Percentiles rank a stretch among this genome's conserved stretches.
Conservation (phyloP, 257 asterid species). For the Nicotiana benthamiana region DNA sequence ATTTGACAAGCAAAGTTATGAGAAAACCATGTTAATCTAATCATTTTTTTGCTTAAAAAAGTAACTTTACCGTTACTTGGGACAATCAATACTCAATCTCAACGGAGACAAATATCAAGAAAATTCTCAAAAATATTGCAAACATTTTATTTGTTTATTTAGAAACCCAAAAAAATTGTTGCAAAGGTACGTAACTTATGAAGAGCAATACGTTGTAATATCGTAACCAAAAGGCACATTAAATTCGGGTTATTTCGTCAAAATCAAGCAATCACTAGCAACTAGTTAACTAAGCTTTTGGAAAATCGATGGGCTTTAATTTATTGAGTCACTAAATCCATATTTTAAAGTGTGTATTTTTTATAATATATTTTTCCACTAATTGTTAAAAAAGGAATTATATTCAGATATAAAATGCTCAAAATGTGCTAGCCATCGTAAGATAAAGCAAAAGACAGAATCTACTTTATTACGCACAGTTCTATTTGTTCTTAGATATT, state of each 20-base stretch:
- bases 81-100: constrained; percentile 1
- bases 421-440: neutral
- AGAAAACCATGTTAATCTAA: constrained; percentile 6
- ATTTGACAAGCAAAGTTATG: constrained; percentile 3
- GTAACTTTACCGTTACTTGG: constrained; percentile 9
- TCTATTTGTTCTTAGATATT: neutral
- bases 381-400: neutral
- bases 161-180: neutral
- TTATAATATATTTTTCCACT: neutral
- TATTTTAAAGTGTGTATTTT: neutral
- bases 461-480: neutral
- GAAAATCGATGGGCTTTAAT: neutral
- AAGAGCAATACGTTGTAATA: neutral
- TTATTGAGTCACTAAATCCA: neutral
- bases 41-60: neutral
- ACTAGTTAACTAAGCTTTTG: neutral
- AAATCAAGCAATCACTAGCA: neutral
- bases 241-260: neutral
- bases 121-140: neutral
- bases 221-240: constrained; percentile 2
- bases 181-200: neutral
- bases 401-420: neutral
- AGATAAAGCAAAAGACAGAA: neutral
- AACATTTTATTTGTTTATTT: neutral
- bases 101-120: neutral